A percentile compares a stretch with the other conserved stretches of the same genome.
Conservation (phyloP, 208 protist genomes). For the Leishmania gerbilli region DNA sequence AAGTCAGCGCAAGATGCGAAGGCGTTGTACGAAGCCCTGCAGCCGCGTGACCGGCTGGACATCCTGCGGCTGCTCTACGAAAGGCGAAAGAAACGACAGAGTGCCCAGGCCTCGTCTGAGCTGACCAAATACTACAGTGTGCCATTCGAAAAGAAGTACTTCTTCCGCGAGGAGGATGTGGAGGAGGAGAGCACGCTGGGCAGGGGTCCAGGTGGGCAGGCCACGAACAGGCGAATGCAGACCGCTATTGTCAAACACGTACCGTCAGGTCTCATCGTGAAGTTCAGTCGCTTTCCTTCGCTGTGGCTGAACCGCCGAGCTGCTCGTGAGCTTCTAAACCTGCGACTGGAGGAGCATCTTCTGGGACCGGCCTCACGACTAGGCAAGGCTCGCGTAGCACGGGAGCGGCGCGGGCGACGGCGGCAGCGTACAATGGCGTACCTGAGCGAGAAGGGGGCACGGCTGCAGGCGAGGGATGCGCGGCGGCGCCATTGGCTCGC, state of each 20-base stretch:
- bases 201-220: slow-evolving; percentile 83
- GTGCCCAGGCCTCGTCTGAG: slow-evolving; percentile 13
- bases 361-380: slow-evolving; percentile 57
- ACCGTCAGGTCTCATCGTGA: slow-evolving; percentile 71
- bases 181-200: slow-evolving; percentile 78
- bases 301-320: slow-evolving; percentile 83
- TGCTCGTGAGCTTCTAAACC: slow-evolving; percentile 73
- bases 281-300: slow-evolving; percentile 87
- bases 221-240: slow-evolving; percentile 88
- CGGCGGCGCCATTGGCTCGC: slow-evolving; percentile 44
- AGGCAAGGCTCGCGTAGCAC: slow-evolving; percentile 26
- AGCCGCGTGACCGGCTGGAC: slow-evolving; percentile 71
- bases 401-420: slow-evolving; percentile 33
- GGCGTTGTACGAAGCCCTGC: slow-evolving; percentile 48
- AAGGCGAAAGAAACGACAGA: slow-evolving; percentile 34
- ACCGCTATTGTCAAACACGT: slow-evolving; percentile 74
- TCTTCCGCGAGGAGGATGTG: slow-evolving; percentile 82
- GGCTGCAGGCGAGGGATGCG: slow-evolving; percentile 33
- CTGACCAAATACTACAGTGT: slow-evolving; percentile 64
- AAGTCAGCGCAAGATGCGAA: slow-evolving; percentile 34
- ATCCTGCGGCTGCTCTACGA: slow-evolving; percentile 53
- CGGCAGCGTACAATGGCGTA: slow-evolving; percentile 24
- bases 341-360: slow-evolving; percentile 74
- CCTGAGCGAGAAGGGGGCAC: slow-evolving; percentile 38
- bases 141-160: slow-evolving; percentile 71